These are phyloP conservation scores for Neurospora tetrasperma DNA, from an alignment of 495 filamentous ascomycete species.

Conservation along the genomic window DNA sequence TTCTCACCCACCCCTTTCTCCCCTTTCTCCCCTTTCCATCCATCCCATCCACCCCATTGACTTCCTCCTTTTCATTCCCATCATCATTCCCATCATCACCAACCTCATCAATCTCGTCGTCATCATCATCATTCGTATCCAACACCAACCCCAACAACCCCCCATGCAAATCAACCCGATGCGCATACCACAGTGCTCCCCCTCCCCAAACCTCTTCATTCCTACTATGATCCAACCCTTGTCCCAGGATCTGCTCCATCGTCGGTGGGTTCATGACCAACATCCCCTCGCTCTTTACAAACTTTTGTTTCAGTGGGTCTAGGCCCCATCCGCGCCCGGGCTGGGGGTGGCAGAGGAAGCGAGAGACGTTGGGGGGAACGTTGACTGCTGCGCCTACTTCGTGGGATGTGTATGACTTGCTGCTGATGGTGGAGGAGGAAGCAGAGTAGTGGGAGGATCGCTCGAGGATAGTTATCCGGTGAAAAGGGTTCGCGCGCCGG, in stretches of 20 bases:
- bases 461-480: constrained; percentile 47
- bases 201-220: not conserved
- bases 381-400: constrained; percentile 49
- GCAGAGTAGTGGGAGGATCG: constrained; percentile 30
- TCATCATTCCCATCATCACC: not conserved
- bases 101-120: not conserved
- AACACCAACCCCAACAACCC: constrained; percentile 26
- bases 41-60: not conserved
- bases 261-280: constrained; percentile 3
- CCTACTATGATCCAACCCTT: constrained; percentile 4
- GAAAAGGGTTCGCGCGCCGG: constrained; percentile 32
- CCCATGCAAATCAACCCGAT: constrained; percentile 30
- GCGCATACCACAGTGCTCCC: constrained; percentile 7
- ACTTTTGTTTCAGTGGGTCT: constrained; percentile 9
- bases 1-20: constrained; percentile 14
- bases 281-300: constrained; percentile 6
- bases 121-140: constrained; percentile 12
- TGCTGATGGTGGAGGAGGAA: not conserved
- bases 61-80: not conserved
- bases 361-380: constrained; percentile 43
- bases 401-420: not conserved
- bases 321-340: constrained; percentile 22
- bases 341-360: constrained; percentile 23
- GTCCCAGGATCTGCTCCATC: constrained; percentile 7
- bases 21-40: not conserved